Evolutionary conservation across 306 rosid genomes (phyloP).

Genomic region (Oxytropis ochrocephala): DNA sequence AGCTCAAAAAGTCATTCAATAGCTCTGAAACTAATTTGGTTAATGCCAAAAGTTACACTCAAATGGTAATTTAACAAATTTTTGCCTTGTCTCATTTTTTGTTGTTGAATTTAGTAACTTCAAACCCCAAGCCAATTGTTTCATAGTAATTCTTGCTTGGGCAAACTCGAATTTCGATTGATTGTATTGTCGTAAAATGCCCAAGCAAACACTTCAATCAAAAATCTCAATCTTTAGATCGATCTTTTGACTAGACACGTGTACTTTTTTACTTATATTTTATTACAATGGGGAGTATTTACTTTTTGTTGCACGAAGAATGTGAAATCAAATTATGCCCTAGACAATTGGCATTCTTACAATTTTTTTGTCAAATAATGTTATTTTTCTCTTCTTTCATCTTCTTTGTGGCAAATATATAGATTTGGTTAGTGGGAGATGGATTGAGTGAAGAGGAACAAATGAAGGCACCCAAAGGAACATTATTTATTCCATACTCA

Average conservation of each 20-base stretch:
- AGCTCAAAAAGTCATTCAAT: slow-evolving; percentile 39
- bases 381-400: neutral
- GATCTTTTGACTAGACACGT: no score
- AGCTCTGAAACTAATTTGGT: slow-evolving; percentile 24
- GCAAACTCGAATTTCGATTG: no score
- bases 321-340: no score
- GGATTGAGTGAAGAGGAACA: slow-evolving; percentile 56
- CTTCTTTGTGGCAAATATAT: neutral
- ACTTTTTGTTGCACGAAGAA: no score
- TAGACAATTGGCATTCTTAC: no score
- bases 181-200: no score
- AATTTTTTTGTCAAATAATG: no score
- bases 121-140: neutral
- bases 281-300: no score
- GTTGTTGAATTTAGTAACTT: neutral
- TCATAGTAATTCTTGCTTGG: neutral
- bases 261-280: no score
- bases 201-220: no score
- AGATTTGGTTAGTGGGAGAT: slow-evolving; percentile 79
- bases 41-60: slow-evolving; percentile 28
- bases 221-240: no score
- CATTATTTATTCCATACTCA: slow-evolving; percentile 69
- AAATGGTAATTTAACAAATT: slow-evolving; percentile 30
- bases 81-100: neutral
- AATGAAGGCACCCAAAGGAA: slow-evolving; percentile 54